These are phyloP conservation scores for Rugonectria rugulosa DNA, from an alignment of 2,329 filamentous ascomycete species.

Conservation along the genomic window DNA sequence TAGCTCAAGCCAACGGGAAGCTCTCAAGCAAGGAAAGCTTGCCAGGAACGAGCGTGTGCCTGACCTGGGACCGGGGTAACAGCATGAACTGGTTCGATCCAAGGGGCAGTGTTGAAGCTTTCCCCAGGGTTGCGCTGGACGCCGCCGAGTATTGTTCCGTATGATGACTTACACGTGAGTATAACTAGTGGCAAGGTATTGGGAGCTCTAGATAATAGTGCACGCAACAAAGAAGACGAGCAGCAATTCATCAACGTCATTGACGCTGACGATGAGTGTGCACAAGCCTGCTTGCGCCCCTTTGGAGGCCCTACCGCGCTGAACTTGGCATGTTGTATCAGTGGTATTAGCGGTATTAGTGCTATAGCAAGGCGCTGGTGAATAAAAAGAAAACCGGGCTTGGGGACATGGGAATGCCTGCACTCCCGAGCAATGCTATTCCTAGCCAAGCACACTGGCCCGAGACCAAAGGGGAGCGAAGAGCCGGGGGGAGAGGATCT, in stretches of 20 bases:
- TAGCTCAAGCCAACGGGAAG: background rate
- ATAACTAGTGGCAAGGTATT: too few species aligned
- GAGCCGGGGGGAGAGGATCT: conserved; percentile 3
- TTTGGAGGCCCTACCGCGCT: conserved; percentile 26
- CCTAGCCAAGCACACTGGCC: conserved; percentile 26
- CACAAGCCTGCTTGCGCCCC: conserved; percentile 24
- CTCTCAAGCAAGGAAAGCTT: conserved; percentile 17
- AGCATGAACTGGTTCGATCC: conserved; percentile 31
- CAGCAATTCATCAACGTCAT: conserved; percentile 31
- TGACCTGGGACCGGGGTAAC: conserved; percentile 19
- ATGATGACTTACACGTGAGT: background rate
- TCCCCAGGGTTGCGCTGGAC: conserved; percentile 14
- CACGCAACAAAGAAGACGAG: background rate
- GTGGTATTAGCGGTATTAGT: too few species aligned
- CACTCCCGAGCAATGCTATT: conserved; percentile 31
- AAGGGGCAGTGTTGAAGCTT: conserved; percentile 25
- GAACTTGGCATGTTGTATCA: too few species aligned
- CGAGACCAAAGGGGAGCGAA: conserved; percentile 27
- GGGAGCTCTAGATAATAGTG: background rate
- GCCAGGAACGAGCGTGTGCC: conserved; percentile 19
- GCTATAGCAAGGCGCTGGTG: too few species aligned
- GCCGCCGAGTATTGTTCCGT: background rate
- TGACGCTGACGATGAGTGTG: too few species aligned
- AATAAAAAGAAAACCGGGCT: conserved; percentile 15
- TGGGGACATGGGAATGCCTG: conserved; percentile 33